A percentile compares a stretch with the other conserved stretches of the same genome.
Evolutionary conservation across 2,329 filamentous ascomycete species (phyloP).

Genomic region (Leptographium radiaticola): DNA sequence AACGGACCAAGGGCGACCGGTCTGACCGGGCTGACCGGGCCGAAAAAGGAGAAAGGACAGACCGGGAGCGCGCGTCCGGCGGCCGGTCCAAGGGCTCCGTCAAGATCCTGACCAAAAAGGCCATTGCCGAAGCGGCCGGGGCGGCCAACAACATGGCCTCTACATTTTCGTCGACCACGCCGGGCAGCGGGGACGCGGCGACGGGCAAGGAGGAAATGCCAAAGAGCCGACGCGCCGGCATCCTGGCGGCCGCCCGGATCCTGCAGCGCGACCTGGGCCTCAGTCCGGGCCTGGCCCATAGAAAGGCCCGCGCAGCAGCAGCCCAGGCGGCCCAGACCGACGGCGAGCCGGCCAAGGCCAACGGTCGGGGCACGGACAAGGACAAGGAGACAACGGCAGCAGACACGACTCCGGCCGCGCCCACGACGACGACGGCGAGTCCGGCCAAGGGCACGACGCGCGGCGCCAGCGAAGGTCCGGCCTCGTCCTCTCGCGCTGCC

Average conservation of each 20-base stretch:
- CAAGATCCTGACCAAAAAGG: conserved; percentile 50
- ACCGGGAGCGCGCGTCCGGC: conserved; percentile 15
- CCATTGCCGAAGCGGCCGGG: conserved; percentile 34
- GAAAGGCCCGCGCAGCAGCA: conserved; percentile 33
- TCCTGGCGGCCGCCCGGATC: conserved; percentile 50
- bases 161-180: conserved; percentile 30
- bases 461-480: neutral
- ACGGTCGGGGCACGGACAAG: neutral
- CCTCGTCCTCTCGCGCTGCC: neutral
- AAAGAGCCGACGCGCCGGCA: conserved; percentile 47
- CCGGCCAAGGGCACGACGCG: neutral
- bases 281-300: conserved; percentile 48
- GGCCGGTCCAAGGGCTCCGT: conserved; percentile 39
- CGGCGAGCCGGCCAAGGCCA: neutral
- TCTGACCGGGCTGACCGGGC: neutral
- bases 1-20: neutral
- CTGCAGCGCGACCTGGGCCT: conserved; percentile 54
- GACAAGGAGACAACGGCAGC: neutral
- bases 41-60: neutral
- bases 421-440: neutral
- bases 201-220: conserved; percentile 24
- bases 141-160: conserved; percentile 28
- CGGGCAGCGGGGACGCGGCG: conserved; percentile 37
- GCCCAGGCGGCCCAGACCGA: conserved; percentile 39
- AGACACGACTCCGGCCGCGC: neutral